Evolutionary conservation across 257 asterid species (phyloP).

Genomic region (Ophiorrhiza pumila): DNA sequence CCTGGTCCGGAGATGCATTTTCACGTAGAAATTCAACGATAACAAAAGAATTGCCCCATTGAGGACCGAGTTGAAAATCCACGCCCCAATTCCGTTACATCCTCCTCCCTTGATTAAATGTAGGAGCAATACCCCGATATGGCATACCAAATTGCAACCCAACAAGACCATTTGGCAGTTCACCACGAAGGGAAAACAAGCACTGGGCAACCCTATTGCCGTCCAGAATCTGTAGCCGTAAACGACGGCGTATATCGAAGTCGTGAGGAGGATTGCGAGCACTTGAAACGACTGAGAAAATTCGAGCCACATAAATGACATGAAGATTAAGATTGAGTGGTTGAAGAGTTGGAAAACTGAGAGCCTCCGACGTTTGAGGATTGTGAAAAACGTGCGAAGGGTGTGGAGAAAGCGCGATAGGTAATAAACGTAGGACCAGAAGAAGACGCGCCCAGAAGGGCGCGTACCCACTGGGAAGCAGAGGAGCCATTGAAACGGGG

Average conservation of each 20-base stretch:
- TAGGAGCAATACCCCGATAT: slow-evolving; percentile 58
- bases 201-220: slow-evolving; percentile 70
- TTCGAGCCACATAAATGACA: slow-evolving; percentile 86
- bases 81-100: slow-evolving; percentile 86
- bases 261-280: slow-evolving; percentile 55
- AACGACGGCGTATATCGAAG: slow-evolving; percentile 58
- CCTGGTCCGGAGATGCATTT: slow-evolving; percentile 33
- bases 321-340: slow-evolving; percentile 56
- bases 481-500: slow-evolving; percentile 75
- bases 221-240: slow-evolving; percentile 96
- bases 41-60: slow-evolving; percentile 65
- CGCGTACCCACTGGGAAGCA: slow-evolving; percentile 88
- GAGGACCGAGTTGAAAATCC: slow-evolving; percentile 76
- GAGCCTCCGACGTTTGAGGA: slow-evolving; percentile 40
- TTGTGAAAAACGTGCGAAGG: slow-evolving; percentile 45
- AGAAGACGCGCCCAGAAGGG: slow-evolving; percentile 87
- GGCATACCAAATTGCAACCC: slow-evolving; percentile 66
- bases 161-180: slow-evolving; percentile 64
- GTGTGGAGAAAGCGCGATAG: slow-evolving; percentile 81
- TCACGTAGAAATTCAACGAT: slow-evolving; percentile 64
- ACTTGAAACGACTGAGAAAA: slow-evolving; percentile 87
- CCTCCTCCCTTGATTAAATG: slow-evolving; percentile 80
- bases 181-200: slow-evolving; percentile 67
- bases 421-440: slow-evolving; percentile 84
- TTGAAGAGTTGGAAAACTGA: slow-evolving; percentile 53